Base-by-base conservation (phyloP, 495 filamentous ascomycete genomes). In the Annulohypoxylon moriforme region DNA sequence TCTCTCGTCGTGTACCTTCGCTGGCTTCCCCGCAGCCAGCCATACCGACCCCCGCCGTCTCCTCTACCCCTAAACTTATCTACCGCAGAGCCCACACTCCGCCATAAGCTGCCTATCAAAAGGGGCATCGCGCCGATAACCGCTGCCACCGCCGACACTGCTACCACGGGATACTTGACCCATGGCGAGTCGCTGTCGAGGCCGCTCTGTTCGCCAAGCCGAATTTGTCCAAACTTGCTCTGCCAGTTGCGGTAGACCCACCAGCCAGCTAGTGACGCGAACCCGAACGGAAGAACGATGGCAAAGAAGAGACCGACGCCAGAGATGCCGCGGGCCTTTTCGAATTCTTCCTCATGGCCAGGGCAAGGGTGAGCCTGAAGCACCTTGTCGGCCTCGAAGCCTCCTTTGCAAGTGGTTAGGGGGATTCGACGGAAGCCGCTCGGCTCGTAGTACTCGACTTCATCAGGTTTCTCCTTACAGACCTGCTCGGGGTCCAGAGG, bases 381-480 rank as follows among this genome's bases (percentile, higher is more conserved):
- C 36, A 82, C 81, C 73, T 88, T 88, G 74, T 98, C 94, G 33
- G 92, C 80, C 66, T 91, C 87, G 9, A 76, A 75, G 22, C 94
- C 96, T 49, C 89, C 92, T 42, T 86, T 31, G 76, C 96, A 99
- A 4, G 93, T 98, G 2, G 93, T 91, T 46, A 95, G 85, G 2
- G 93, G 94, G 68, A 98, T 91, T 61, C 92, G 89, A n/a, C 96
- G 92, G 82, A 96, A 97, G 58, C 93, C 94, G 14, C 92, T 96
- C 14, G 90, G 88, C 56, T 91, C 86, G 83, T 85, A 94, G 81
- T 91, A 99, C 75, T 96, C 91, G 46, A 86, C 75, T 9, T 77
- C 78, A 18, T 89, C 84, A 2, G 90, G 88, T 70, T 98, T 83
- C 5, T 89, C 83, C 16, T 79, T 76, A 81, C 96, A 99, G 44